Conservation (phyloP, 2,329 filamentous ascomycete species). For the Pseudogymnoascus sp. region DNA sequence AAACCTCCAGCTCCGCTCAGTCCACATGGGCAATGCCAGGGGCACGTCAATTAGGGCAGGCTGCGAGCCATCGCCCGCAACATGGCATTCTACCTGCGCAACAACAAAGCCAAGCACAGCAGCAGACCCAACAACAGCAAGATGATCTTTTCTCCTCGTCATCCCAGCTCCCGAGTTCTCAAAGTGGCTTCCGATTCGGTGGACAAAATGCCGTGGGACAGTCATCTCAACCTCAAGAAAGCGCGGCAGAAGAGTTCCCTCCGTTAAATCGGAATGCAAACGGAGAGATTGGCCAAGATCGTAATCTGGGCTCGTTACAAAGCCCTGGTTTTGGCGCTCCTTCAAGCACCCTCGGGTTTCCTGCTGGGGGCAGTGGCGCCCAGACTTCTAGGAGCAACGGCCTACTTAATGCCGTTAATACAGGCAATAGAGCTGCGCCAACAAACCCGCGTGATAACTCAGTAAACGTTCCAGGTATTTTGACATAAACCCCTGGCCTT, state of each 20-base stretch:
- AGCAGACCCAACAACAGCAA: constrained; percentile 28
- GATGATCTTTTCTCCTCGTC: constrained; percentile 29
- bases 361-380: constrained; percentile 24
- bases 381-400: constrained; percentile 49
- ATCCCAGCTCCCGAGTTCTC: constrained; percentile 25
- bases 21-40: constrained; percentile 27
- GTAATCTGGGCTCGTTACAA: constrained; percentile 43
- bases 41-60: constrained; percentile 23
- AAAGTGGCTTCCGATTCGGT: constrained; percentile 28
- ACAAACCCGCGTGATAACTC: not conserved
- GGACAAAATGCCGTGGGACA: constrained; percentile 28
- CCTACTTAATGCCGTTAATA: constrained; percentile 55
- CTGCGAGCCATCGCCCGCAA: constrained; percentile 23
- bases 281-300: constrained; percentile 51
- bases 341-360: constrained; percentile 32
- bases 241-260: constrained; percentile 52
- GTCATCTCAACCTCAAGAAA: constrained; percentile 36
- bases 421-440: constrained; percentile 42
- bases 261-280: constrained; percentile 50
- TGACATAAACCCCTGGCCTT: not conserved
- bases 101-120: constrained; percentile 25
- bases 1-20: constrained; percentile 21
- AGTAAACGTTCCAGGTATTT: not conserved
- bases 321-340: constrained; percentile 48
- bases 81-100: constrained; percentile 22